Percentiles rank a stretch among this genome's conserved stretches.
phyloP scores from a whole-genome alignment of 768 basidiomycete genomes.

The Lepiota venenata region DNA sequence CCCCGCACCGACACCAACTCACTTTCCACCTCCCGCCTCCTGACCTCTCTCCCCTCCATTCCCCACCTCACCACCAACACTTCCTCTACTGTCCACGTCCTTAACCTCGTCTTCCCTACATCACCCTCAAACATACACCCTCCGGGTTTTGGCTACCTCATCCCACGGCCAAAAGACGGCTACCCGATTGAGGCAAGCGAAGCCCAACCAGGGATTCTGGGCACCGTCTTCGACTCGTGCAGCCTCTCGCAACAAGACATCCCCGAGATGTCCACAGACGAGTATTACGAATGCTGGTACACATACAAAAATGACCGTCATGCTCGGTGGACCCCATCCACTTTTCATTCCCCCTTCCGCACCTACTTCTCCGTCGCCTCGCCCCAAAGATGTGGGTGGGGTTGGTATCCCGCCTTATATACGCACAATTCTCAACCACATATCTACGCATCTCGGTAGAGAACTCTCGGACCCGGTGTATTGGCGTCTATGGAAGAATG shows the following conservation, averaged over 20 bases:
- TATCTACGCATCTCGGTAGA: conserved; percentile 43
- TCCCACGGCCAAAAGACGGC: conserved; percentile 68
- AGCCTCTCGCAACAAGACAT: conserved; percentile 56
- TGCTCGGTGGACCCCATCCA: conserved; percentile 82
- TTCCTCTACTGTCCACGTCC: conserved; percentile 77
- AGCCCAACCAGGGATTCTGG: conserved; percentile 53
- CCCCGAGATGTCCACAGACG: conserved; percentile 11
- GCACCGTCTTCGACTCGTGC: conserved; percentile 88
- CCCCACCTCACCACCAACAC: conserved; percentile 72
- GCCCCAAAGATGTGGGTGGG: background rate
- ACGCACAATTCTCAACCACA: conserved; percentile 29
- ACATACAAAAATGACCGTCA: conserved; percentile 81
- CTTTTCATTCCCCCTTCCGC: conserved; percentile 20
- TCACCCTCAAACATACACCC: conserved; percentile 60
- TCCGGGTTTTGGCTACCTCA: conserved; percentile 90
- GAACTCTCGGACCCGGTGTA: conserved; percentile 54
- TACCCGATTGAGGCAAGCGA: conserved; percentile 32
- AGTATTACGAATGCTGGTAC: conserved; percentile 24
- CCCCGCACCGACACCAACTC: background rate
- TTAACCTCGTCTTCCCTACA: conserved; percentile 80
- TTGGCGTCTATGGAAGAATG: conserved; percentile 50
- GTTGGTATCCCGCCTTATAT: conserved; percentile 21
- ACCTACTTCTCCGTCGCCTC: conserved; percentile 13
- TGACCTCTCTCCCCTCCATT: conserved; percentile 26
- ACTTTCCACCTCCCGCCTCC: conserved; percentile 14